Evolutionary conservation across 768 basidiomycete species (phyloP).

Genomic region (Hericium rajendrae): DNA sequence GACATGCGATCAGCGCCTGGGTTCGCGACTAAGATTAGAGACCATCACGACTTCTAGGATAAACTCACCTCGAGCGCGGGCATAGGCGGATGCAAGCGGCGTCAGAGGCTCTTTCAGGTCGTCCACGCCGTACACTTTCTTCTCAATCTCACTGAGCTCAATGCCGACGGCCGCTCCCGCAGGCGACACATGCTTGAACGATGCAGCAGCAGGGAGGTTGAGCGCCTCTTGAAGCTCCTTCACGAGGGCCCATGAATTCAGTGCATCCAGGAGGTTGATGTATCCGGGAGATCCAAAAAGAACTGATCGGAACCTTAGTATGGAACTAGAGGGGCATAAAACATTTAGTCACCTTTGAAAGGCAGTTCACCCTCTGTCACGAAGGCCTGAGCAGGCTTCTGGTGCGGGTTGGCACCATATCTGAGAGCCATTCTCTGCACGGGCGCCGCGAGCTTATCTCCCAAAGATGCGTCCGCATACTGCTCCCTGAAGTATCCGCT

Average conservation of each 20-base stretch:
- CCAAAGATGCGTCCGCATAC: conserved; percentile 76
- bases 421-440: conserved; percentile 81
- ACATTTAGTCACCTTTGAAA: conserved; percentile 63
- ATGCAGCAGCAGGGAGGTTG: conserved; percentile 87
- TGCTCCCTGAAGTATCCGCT: conserved; percentile 94
- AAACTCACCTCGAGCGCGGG: conserved; percentile 75
- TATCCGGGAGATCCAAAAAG: conserved; percentile 94
- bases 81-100: conserved; percentile 86
- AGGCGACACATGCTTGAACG: conserved; percentile 99
- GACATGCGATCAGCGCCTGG: conserved; percentile 97
- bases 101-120: conserved; percentile 88
- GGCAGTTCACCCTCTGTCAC: conserved; percentile 84
- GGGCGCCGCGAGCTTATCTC: conserved; percentile 52
- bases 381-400: conserved; percentile 96
- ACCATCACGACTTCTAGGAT: background rate
- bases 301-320: conserved; percentile 33
- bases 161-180: conserved; percentile 94
- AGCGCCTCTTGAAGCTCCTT: conserved; percentile 87
- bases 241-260: conserved; percentile 95
- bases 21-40: background rate
- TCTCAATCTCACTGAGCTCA: conserved; percentile 72
- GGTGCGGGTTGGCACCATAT: conserved; percentile 97
- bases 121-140: conserved; percentile 93
- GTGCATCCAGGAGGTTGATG: conserved; percentile 95
- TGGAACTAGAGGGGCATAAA: background rate